Percentiles rank a stretch among this genome's conserved stretches.
These are phyloP conservation scores for Exophiala dermatitidis DNA, from an alignment of 2,329 filamentous ascomycete species.

Conservation along the genomic window DNA sequence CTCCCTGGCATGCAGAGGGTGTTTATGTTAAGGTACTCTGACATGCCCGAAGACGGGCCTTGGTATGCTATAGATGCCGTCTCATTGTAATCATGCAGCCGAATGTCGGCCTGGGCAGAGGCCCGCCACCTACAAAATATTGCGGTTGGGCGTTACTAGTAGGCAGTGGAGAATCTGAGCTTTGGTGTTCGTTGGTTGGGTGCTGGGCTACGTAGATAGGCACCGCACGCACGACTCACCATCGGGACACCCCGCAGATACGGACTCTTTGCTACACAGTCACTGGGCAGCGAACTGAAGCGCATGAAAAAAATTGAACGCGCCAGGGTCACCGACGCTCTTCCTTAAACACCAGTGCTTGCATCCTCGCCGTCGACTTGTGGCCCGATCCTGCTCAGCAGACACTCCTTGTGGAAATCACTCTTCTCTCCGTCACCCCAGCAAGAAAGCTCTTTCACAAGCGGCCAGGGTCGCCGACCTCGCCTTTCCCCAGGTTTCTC, in stretches of 20 bases:
- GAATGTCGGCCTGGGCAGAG: slow-evolving; percentile 4
- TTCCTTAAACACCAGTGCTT: background rate
- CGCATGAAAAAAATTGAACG: slow-evolving; percentile 20
- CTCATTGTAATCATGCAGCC: background rate
- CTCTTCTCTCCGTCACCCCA: slow-evolving; percentile 1
- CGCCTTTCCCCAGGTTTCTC: slow-evolving; percentile 1
- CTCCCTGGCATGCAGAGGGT: too few relatives aligned
- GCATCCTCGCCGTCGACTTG: background rate
- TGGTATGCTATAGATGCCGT: too few relatives aligned
- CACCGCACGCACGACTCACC: too few relatives aligned
- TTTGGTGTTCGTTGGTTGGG: background rate
- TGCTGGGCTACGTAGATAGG: too few relatives aligned
- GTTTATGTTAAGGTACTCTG: too few relatives aligned
- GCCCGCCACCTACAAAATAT: slow-evolving; percentile 5
- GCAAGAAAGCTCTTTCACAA: background rate
- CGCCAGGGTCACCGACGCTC: slow-evolving; percentile 3
- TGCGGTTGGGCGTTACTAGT: background rate
- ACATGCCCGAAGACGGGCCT: too few relatives aligned
- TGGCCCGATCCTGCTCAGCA: slow-evolving; percentile 1
- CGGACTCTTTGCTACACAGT: slow-evolving; percentile 7
- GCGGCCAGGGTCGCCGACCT: background rate
- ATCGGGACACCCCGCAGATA: slow-evolving; percentile 15
- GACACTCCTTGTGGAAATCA: background rate
- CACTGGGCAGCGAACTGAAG: slow-evolving; percentile 8
- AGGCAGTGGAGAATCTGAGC: slow-evolving; percentile 5